Base-by-base conservation (phyloP, 176 grass and related monocot species). In the Stipa capillata region DNA sequence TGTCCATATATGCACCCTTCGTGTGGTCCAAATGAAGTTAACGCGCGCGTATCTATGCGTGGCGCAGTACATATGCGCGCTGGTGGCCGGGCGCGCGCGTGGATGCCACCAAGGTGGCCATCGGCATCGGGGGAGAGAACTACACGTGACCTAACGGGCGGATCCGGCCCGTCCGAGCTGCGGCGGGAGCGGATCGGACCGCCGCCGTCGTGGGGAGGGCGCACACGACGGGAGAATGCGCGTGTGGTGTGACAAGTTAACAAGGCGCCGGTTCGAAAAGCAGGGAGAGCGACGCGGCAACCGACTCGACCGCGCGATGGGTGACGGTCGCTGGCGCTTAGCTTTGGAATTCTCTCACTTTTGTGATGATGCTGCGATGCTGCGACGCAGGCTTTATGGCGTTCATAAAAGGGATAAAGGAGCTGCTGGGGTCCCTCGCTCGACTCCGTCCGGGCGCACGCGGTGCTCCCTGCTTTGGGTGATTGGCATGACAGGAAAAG, bases 381-480 rank as follows among this genome's bases (percentile, higher is more conserved):
- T 57, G 56, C 80, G 74, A 66, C 37, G 57, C 50, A 48, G 14
- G 50, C 43, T 21, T 78, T 58, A 61, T 23, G 54, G 43, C 51
- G 51, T 51, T 74, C 75, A 41, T 14, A 23, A 84, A 74, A 49
- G 53, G 18, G 41, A 43, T 59, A 60, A 84, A 41, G 49, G 74
- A 47, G 56, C 65, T 28, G 47, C 14, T 36, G 34, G 18, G 51
- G 73, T 72, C 20, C 5, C 64, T 27, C 20, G 51, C 13, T 64
- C 35, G 85, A 34, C 67, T 42, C 17, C 55, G 53, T 72, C 43
- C 49, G 20, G 35, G 64, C 79, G 69, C 14, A 42, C 75, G 80
- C 85, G 37, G 5, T 84, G 86, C 75, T 75, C 66, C 65, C 73
- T 73, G 85, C 79, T 72, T 77, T 77, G 47, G 58, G 75, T 28